Conservation (phyloP, 129 eudicot species). For the Tagetes patula region DNA sequence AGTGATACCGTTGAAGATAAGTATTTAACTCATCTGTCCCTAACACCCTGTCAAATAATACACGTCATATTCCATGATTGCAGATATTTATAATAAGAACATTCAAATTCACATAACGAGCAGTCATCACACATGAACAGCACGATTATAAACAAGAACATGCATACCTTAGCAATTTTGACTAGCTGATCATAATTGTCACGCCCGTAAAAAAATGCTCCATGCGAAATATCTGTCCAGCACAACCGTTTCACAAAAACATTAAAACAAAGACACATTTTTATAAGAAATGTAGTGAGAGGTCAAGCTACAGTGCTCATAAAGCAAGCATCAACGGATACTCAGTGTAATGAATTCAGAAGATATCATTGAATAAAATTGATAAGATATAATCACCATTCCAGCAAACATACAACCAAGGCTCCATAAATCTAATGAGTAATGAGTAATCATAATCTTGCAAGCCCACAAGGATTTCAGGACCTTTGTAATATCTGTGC, state of each 20-base stretch:
- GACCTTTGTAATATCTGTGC: constrained; percentile 83
- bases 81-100: background rate
- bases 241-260: constrained; percentile 22
- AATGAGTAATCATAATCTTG: constrained; percentile 68
- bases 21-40: constrained; percentile 84
- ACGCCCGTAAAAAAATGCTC: constrained; percentile 78
- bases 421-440: constrained; percentile 83
- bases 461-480: constrained; percentile 82
- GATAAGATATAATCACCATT: constrained; percentile 50
- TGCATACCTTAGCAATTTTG: constrained; percentile 71
- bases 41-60: constrained; percentile 40
- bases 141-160: background rate
- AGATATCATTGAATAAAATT: background rate
- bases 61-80: constrained; percentile 12
- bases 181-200: constrained; percentile 81
- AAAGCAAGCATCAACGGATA: background rate
- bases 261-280: background rate
- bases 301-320: constrained; percentile 1
- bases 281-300: background rate
- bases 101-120: background rate
- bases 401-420: constrained; percentile 97
- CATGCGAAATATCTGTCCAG: constrained; percentile 72
- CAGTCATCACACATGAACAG: background rate
- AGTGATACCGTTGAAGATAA: constrained; percentile 68
- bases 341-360: background rate